These are phyloP conservation scores for Monosporozyma aerobia DNA, from an alignment of 805 yeast species.

Conservation along the genomic window DNA sequence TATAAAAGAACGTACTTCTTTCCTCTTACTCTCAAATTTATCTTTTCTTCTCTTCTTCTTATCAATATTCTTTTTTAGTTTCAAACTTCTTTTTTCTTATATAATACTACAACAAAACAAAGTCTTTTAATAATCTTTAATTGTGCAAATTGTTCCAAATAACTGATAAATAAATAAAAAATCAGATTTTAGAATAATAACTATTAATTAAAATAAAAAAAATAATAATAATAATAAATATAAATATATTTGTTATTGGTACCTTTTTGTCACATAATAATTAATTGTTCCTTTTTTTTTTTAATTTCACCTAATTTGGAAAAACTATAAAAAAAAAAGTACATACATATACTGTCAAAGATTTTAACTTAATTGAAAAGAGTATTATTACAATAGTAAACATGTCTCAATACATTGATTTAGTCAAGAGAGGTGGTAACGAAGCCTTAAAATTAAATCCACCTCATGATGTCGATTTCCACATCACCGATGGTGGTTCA, in stretches of 20 bases:
- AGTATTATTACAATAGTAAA: not conserved
- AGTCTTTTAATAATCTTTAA: not conserved
- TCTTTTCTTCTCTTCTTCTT: too few species aligned
- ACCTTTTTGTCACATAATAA: not conserved
- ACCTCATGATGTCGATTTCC: slow-evolving; percentile 40
- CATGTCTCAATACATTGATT: slow-evolving; percentile 13
- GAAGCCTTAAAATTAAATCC: slow-evolving; percentile 39
- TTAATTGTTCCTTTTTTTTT: not conserved
- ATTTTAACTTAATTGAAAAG: not conserved
- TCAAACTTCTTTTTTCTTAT: not conserved
- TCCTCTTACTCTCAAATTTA: not conserved
- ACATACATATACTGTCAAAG: not conserved
- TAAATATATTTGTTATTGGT: not conserved
- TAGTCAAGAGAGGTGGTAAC: slow-evolving; percentile 29
- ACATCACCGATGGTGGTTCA: slow-evolving; percentile 51
- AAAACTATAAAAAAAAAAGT: not conserved
- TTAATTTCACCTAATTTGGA: too few species aligned
- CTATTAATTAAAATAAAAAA: not conserved
- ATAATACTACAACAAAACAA: too few species aligned
- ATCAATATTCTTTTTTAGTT: not conserved
- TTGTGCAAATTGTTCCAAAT: not conserved
- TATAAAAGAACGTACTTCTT: too few species aligned
- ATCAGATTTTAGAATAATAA: not conserved
- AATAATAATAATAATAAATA: not conserved
- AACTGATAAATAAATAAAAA: not conserved